Percentiles rank a stretch among this genome's conserved stretches.
Evolutionary conservation across 805 yeast species (phyloP).

Genomic region (Ogataea wickerhamii): DNA sequence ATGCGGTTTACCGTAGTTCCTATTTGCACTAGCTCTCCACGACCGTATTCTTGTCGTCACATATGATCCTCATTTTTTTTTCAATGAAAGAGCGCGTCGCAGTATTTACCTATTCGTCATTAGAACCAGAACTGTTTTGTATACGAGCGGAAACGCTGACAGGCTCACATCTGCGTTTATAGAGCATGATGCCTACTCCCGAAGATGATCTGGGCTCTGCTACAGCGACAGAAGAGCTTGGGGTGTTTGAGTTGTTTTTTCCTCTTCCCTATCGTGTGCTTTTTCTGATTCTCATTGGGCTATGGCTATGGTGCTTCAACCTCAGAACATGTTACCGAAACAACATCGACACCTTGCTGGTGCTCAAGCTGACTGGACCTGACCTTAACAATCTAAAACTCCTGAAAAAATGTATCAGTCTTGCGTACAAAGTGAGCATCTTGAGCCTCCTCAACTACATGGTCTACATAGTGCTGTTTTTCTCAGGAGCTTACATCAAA

Average conservation of each 20-base stretch:
- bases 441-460: constrained; percentile 27
- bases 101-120: too few species aligned
- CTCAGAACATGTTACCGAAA: constrained; percentile 36
- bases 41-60: too few species aligned
- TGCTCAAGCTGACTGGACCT: constrained; percentile 33
- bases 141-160: too few species aligned
- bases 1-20: too few species aligned
- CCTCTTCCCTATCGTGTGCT: constrained; percentile 54
- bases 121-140: too few species aligned
- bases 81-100: too few species aligned
- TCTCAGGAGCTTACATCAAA: constrained; percentile 23
- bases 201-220: constrained; percentile 3
- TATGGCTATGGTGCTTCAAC: constrained; percentile 51
- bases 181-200: neutral
- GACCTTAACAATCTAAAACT: constrained; percentile 19
- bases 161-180: too few species aligned
- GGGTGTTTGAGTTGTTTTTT: constrained; percentile 30
- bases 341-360: constrained; percentile 44
- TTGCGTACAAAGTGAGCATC: constrained; percentile 20
- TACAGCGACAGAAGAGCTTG: constrained; percentile 3
- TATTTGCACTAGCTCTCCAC: too few species aligned
- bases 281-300: constrained; percentile 45
- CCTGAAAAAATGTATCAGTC: constrained; percentile 15
- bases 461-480: constrained; percentile 27
- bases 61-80: too few species aligned